A percentile compares a stretch with the other conserved stretches of the same genome.
Evolutionary conservation across 257 asterid species (phyloP).

Genomic region (Przewalskia tangutica): DNA sequence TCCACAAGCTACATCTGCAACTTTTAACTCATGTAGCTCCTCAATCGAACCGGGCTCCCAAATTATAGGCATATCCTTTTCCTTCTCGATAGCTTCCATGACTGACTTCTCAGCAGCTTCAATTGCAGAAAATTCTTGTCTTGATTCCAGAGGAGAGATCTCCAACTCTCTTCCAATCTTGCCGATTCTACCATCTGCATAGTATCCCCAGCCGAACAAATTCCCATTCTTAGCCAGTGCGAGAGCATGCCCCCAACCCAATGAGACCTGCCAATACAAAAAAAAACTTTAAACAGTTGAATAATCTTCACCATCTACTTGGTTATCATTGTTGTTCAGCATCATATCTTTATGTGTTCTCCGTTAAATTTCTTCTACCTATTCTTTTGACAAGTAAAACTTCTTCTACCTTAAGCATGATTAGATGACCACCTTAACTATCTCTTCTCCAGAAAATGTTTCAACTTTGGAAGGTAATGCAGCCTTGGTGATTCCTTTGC

Average conservation of each 20-base stretch:
- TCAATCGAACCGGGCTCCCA: slow-evolving; percentile 78
- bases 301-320: neutral
- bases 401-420: slow-evolving; percentile 47
- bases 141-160: slow-evolving; percentile 68
- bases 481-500: slow-evolving; percentile 47
- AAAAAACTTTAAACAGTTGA: neutral
- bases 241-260: slow-evolving; percentile 98
- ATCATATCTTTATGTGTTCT: neutral
- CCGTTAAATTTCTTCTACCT: slow-evolving; percentile 25
- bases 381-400: slow-evolving; percentile 24
- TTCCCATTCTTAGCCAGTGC: slow-evolving; percentile 69
- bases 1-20: slow-evolving; percentile 70
- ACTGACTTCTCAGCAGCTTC: slow-evolving; percentile 64
- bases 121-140: slow-evolving; percentile 19
- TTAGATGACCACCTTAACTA: slow-evolving; percentile 66
- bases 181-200: slow-evolving; percentile 94
- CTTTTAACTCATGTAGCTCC: slow-evolving; percentile 45
- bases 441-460: slow-evolving; percentile 58
- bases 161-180: slow-evolving; percentile 48
- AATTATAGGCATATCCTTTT: slow-evolving; percentile 71
- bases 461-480: slow-evolving; percentile 56
- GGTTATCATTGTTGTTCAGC: neutral
- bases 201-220: slow-evolving; percentile 96
- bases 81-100: slow-evolving; percentile 72
- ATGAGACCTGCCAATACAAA: slow-evolving; percentile 53